These are phyloP conservation scores for Fusarium sp. DNA, from an alignment of 2,329 filamentous ascomycete genomes.

Conservation along the genomic window DNA sequence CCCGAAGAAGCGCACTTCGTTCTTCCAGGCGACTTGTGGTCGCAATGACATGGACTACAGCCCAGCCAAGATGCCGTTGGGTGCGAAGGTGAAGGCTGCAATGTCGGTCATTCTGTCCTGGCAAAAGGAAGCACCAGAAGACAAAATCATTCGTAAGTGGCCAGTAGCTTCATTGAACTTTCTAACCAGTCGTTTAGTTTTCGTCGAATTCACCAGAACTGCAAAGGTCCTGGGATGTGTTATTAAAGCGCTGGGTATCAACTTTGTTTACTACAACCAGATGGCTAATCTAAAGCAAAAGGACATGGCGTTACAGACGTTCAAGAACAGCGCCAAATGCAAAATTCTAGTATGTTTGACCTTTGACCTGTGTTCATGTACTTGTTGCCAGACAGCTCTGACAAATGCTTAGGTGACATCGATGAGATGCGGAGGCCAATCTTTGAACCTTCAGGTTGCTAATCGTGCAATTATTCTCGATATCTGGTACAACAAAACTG, in stretches of 20 bases:
- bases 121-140: conserved; percentile 49
- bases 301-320: conserved; percentile 37
- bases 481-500: conserved; percentile 71
- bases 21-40: conserved; percentile 42
- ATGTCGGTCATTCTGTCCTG: conserved; percentile 53
- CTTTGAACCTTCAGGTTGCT: conserved; percentile 58
- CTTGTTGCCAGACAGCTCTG: neutral
- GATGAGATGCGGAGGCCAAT: conserved; percentile 54
- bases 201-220: conserved; percentile 52
- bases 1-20: neutral
- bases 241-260: conserved; percentile 47
- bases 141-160: conserved; percentile 57
- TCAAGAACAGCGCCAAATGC: conserved; percentile 32
- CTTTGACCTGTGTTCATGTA: neutral
- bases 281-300: conserved; percentile 36
- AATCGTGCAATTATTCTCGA: conserved; percentile 69
- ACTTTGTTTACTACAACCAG: conserved; percentile 57
- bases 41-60: neutral
- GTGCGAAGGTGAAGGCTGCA: conserved; percentile 52
- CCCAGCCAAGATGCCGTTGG: conserved; percentile 31
- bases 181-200: conserved; percentile 49
- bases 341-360: conserved; percentile 61
- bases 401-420: conserved; percentile 51
- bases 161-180: accelerated
- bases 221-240: conserved; percentile 54